Evolutionary conservation across 78 protist genomes (phyloP).

Genomic region (Anaeramoeba flamelloides): DNA sequence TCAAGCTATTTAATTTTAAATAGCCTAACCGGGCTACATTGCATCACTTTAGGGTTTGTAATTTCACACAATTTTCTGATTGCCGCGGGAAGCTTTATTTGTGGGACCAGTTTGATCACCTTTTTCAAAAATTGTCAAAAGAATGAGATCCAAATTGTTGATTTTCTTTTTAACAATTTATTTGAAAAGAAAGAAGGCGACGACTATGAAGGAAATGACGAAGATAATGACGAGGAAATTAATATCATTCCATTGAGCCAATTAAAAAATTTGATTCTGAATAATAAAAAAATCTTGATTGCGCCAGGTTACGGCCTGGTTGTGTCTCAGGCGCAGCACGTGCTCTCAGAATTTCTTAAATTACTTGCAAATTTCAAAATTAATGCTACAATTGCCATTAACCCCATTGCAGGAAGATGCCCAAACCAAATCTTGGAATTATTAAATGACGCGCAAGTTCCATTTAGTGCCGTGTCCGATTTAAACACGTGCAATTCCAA

Average conservation of each 20-base stretch:
- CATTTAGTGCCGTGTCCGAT: constrained; percentile 81
- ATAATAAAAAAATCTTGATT: constrained; percentile 50
- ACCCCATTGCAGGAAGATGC: constrained; percentile 86
- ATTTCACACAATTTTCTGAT: constrained; percentile 48
- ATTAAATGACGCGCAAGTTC: constrained; percentile 86
- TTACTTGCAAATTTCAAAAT: constrained; percentile 29
- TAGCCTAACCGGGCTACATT: constrained; percentile 74
- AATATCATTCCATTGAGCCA: too few species aligned
- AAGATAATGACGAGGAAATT: neutral
- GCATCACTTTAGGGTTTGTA: constrained; percentile 32
- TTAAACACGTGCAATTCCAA: constrained; percentile 89
- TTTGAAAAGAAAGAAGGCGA: constrained; percentile 6
- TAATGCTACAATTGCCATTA: constrained; percentile 63
- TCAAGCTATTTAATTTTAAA: constrained; percentile 85
- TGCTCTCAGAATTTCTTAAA: constrained; percentile 55
- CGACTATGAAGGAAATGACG: constrained; percentile 12
- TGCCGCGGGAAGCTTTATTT: constrained; percentile 80
- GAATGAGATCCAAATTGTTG: constrained; percentile 70
- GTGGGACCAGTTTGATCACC: constrained; percentile 83
- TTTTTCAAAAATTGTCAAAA: constrained; percentile 81
- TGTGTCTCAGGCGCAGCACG: constrained; percentile 70
- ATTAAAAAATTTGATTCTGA: too few species aligned
- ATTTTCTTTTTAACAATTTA: constrained; percentile 49
- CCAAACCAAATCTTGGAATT: constrained; percentile 90
- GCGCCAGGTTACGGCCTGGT: constrained; percentile 97